Evolutionary conservation across 768 basidiomycete genomes (phyloP), one percentile per base, ranked within the genome.

Genomic region (Boletales sp.): DNA sequence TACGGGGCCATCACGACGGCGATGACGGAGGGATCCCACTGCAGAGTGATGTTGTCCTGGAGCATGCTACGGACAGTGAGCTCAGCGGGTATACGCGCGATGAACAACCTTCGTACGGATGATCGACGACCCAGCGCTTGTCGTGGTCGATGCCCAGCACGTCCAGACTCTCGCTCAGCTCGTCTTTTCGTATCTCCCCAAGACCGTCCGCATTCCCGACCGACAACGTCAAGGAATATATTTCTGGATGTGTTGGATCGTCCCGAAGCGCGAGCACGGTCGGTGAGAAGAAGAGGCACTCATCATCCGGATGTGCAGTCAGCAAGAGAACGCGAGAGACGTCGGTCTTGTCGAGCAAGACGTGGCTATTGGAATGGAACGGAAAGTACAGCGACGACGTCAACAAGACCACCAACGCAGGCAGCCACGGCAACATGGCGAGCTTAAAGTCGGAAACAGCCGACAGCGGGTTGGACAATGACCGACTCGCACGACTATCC

Each of bases 251-350:
- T 19, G 46, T 41, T 35, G 53, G 47, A 35, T 54, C 32, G 32
- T 61, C 51, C 36, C 41, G 55, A 31, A 94, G 73, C 3, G 78
- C 74, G 31, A 85, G 70, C 13, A 95, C 66, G 0, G 90, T 93
- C 0, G 94, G 94, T 4, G 84, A 83, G 65, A 97, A 97, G 76
- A 97, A 97, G 77, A 94, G 80, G 65, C 83, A 84, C 71, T 96
- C 94, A 64, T 97, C 94, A 63, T 96, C 94, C 3, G 94, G 94
- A 64, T 97, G 94, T 25, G 94, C 92, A 1, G 94, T 95, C 40
- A 97, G 67, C 4, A 96, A 66, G 34, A 93, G 72, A 32, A 89
- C 63, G 21, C 62, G 55, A 21, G 61, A 53, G 3, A 34, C 0
- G 43, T 51, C 45, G 37, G 40, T 8, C 19, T 46, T 37, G 46